phyloP scores from a whole-genome alignment of 305 asterid genomes.

The Coffea humblotiana region DNA sequence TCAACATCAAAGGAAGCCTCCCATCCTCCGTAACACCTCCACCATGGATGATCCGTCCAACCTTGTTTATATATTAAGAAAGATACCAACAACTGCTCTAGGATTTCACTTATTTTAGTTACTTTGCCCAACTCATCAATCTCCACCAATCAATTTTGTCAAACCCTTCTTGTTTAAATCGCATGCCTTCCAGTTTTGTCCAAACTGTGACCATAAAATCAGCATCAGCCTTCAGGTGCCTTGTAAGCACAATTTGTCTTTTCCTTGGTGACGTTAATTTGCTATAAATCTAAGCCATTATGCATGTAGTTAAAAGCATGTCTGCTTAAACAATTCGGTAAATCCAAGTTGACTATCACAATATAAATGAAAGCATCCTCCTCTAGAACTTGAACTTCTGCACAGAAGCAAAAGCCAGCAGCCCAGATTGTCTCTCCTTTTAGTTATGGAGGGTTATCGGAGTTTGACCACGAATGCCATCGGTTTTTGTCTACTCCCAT shows the following conservation, averaged over 20 bases:
- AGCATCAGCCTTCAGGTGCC: slow-evolving; percentile 28
- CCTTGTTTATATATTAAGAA: neutral
- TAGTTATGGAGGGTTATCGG: slow-evolving; percentile 37
- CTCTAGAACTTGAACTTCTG: neutral
- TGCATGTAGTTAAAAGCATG: slow-evolving; percentile 7
- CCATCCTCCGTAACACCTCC: slow-evolving; percentile 8
- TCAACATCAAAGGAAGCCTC: neutral
- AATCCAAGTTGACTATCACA: slow-evolving; percentile 17
- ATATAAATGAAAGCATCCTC: slow-evolving; percentile 14
- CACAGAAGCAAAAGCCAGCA: neutral
- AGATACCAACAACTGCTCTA: neutral
- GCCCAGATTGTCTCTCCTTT: neutral
- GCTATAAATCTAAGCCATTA: slow-evolving; percentile 5
- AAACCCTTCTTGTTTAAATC: slow-evolving; percentile 7
- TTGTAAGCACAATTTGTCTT: slow-evolving; percentile 27
- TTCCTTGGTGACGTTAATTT: slow-evolving; percentile 18
- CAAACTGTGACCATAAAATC: slow-evolving; percentile 21
- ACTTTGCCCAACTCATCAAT: neutral
- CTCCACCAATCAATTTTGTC: slow-evolving; percentile 5
- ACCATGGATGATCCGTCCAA: slow-evolving; percentile 13
- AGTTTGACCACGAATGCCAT: slow-evolving; percentile 27
- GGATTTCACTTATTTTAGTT: neutral
- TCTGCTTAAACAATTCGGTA: slow-evolving; percentile 5
- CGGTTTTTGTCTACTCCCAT: slow-evolving; percentile 43
- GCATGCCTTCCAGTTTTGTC: slow-evolving; percentile 20